A percentile compares a stretch with the other conserved stretches of the same genome.
Evolutionary conservation across 2,329 filamentous ascomycete species (phyloP).

Genomic region (Knoxdaviesia proteae): DNA sequence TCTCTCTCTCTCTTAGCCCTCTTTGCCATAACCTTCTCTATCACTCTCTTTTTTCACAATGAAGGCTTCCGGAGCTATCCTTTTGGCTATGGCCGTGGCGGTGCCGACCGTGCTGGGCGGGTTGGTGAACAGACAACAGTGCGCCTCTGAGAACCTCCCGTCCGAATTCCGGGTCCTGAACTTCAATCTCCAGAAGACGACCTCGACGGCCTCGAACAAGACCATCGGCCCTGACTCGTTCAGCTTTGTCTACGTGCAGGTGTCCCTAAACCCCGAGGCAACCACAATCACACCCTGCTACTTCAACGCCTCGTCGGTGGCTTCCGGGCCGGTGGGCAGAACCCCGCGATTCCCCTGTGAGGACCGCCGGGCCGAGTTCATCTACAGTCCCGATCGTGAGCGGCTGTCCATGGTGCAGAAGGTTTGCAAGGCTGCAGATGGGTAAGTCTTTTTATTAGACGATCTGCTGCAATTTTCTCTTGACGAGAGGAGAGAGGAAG

Average conservation of each 20-base stretch:
- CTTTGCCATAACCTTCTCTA: too few relatives aligned
- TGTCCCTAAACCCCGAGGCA: too few relatives aligned
- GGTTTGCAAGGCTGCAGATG: slow-evolving; percentile 16
- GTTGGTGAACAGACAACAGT: too few relatives aligned
- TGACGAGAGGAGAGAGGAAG: too few relatives aligned
- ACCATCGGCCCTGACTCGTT: slow-evolving; percentile 12
- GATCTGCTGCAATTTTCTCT: not conserved
- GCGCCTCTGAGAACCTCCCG: slow-evolving; percentile 10
- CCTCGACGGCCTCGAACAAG: slow-evolving; percentile 4
- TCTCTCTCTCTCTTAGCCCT: too few relatives aligned
- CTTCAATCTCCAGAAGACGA: slow-evolving; percentile 14
- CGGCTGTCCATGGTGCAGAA: slow-evolving; percentile 22
- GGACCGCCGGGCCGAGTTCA: slow-evolving; percentile 19
- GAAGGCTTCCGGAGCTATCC: too few relatives aligned
- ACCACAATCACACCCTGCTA: slow-evolving; percentile 16
- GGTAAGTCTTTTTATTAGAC: slow-evolving; percentile 12
- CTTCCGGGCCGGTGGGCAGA: slow-evolving; percentile 11
- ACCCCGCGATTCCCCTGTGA: slow-evolving; percentile 22
- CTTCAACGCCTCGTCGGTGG: slow-evolving; percentile 19
- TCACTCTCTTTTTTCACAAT: too few relatives aligned
- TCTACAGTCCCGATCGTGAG: slow-evolving; percentile 13
- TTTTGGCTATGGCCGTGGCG: too few relatives aligned
- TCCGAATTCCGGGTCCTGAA: slow-evolving; percentile 16
- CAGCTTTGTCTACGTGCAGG: too few relatives aligned
- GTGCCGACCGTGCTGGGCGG: too few relatives aligned